A percentile compares a stretch with the other conserved stretches of the same genome.
Conservation (phyloP, 2,329 filamentous ascomycete species). For the Beauveria medogensis region DNA sequence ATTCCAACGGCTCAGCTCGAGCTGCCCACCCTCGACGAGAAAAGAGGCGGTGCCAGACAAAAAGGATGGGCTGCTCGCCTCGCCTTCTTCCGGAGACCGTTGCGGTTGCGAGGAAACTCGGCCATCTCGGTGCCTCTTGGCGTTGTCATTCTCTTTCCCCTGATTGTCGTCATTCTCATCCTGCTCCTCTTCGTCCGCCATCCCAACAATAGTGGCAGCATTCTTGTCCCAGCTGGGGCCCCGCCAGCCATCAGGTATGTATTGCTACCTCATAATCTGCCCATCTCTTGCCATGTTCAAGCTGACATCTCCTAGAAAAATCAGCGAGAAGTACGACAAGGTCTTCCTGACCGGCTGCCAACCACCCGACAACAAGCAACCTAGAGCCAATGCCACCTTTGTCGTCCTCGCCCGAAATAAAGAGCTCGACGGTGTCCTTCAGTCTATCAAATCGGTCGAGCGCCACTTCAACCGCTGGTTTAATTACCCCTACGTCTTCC, state of each 20-base stretch:
- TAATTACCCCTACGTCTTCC: constrained; percentile 95
- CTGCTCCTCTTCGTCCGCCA: constrained; percentile 83
- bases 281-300: no score
- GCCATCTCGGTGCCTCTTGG: constrained; percentile 87
- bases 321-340: constrained; percentile 94
- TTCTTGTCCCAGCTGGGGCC: constrained; percentile 79
- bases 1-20: constrained; percentile 34
- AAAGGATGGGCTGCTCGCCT: constrained; percentile 43
- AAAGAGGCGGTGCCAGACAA: constrained; percentile 30
- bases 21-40: constrained; percentile 45
- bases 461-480: constrained; percentile 99
- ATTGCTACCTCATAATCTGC: neutral
- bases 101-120: constrained; percentile 86
- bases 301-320: constrained; percentile 57
- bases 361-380: constrained; percentile 67
- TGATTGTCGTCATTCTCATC: constrained; percentile 85
- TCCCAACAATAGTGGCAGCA: constrained; percentile 71
- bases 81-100: constrained; percentile 76
- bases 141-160: constrained; percentile 85
- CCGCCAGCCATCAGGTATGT: constrained; percentile 82
- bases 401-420: constrained; percentile 94
- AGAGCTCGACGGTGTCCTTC: constrained; percentile 89
- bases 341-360: constrained; percentile 89
- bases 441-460: constrained; percentile 96
- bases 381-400: constrained; percentile 87